Base-by-base conservation (phyloP, 768 basidiomycete genomes). In the Gelatoporia subvermispora region DNA sequence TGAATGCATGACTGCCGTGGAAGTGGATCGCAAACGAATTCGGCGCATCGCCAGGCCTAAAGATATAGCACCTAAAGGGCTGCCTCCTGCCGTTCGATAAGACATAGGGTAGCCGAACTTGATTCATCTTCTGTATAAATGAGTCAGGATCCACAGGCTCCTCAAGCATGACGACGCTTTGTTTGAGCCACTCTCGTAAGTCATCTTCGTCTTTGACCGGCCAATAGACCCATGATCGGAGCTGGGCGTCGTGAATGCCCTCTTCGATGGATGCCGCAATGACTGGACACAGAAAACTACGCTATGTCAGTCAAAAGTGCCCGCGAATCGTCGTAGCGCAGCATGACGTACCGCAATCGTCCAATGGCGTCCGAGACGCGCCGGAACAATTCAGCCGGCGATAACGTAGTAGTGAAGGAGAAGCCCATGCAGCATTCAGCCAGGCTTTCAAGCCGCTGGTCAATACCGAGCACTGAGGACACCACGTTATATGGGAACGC, bases 1-100 rank as follows among this genome's bases (percentile, higher is more conserved):
- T 24, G 3, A 49, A 36, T 8, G 41, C 20, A 22, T 49, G 48
- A 3, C 22, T n/a, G 17, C 48, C 48, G 17, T 49, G 48, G 13
- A 35, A n/a, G 41, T 42, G 42, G 13, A 49, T 16, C 3, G 28
- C 28, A 13, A 31, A 31, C 5, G 28, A 31, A 31, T 31, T 31
- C 7, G 28, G 28, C 5, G 28, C 28, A 31, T 31, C 28, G 5
- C 7, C 13, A 7, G 28, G 28, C 13, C 13, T 31, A 13, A 31
- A 31, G 28, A 43, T 22, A 22, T 43, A 43, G 23, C 11, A 24
- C 7, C 22, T 20, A 18, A 43, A 15, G 8, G 25, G 7, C 7
- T 13, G 20, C 22, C 3, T 25, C 23, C 13, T 3, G 3, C 41
- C 41, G 15, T 43, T 18, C 23, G 22, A 24, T 8, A 24, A 23